These are phyloP conservation scores for Xerocomus potaroensis DNA, from an alignment of 768 basidiomycete genomes.

Conservation along the genomic window DNA sequence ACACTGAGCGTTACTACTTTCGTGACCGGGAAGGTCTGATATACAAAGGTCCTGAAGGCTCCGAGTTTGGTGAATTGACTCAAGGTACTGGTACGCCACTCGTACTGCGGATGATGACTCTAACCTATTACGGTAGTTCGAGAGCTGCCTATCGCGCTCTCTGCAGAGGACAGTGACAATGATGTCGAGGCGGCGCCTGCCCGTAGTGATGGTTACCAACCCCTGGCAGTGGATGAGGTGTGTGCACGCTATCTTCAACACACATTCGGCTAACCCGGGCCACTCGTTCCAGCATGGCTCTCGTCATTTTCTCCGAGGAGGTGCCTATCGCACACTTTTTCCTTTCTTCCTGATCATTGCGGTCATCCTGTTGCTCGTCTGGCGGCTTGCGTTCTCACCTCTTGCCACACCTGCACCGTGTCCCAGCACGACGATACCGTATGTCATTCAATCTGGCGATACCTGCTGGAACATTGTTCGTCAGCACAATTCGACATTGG, in stretches of 20 bases:
- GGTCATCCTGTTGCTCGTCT: constrained; percentile 57
- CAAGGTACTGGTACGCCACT: constrained; percentile 30
- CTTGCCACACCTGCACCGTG: constrained; percentile 23
- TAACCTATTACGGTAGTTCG: constrained; percentile 21
- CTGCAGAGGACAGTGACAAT: constrained; percentile 30
- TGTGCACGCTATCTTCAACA: background rate
- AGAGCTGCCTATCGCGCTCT: constrained; percentile 26
- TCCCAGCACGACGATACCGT: constrained; percentile 36
- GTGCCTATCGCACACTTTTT: constrained; percentile 57
- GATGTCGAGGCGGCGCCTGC: constrained; percentile 56
- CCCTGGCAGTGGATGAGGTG: constrained; percentile 50
- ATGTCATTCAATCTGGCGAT: constrained; percentile 55
- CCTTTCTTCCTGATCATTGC: constrained; percentile 71
- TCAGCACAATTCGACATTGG: constrained; percentile 45
- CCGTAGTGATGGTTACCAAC: constrained; percentile 54
- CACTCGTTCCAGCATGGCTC: constrained; percentile 29
- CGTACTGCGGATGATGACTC: background rate
- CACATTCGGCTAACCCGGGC: constrained; percentile 12
- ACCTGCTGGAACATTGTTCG: constrained; percentile 62
- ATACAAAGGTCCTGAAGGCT: constrained; percentile 59
- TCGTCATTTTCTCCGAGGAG: constrained; percentile 32
- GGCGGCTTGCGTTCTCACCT: constrained; percentile 50
- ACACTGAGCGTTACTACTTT: constrained; percentile 64
- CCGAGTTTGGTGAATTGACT: constrained; percentile 52
- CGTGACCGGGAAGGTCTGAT: constrained; percentile 47